Evolutionary conservation across 352 stramenopile genomes (phyloP), one percentile per base, ranked within the genome.

Genomic region (Phytopythium sindhum): DNA sequence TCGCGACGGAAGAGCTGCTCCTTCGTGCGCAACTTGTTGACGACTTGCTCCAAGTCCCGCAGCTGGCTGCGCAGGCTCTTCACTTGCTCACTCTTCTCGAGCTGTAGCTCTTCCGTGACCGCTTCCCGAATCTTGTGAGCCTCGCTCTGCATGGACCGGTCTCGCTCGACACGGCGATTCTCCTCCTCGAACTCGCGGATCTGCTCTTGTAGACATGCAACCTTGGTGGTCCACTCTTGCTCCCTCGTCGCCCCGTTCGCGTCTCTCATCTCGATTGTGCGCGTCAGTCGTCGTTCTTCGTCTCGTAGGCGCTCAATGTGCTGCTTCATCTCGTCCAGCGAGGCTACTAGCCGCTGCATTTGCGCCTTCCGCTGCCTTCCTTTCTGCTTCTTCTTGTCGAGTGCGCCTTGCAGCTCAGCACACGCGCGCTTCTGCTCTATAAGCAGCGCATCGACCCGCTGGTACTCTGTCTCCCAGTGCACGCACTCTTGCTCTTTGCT

Each of bases 401-500:
- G 57, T 19, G 64, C 52, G 0, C 31, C 26, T 1, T 63, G 44
- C 1, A 72, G 47, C 10, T 68, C 57, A 2, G 68, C 51, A 11
- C 73, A 35, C 10, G 62, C 44, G 14, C 68, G 52, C 19, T 69
- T 62, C 42, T 70, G 58, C 4, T 57, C 65, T 14, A 58, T 66
- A 23, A 75, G 56, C 45, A 74, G 60, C 9, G 74, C 70, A 23
- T 78, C 69, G 1, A 74, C 61, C 19, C 68, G 60, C 11, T 75
- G 60, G 58, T 72, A 81, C 57, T 91, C 73, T 2, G 68, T 61
- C 54, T 88, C 74, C 76, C 77, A 91, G 55, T 86, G 72, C n/a
- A 68, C 54, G 26, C 71, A 76, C 57, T 83, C 75, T 24, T 77
- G 68, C 35, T 82, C 69, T 52, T 80, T 76, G 6, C 60, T 69